Evolutionary conservation across 768 basidiomycete genomes (phyloP).

Genomic region (Leccinum variicolor): DNA sequence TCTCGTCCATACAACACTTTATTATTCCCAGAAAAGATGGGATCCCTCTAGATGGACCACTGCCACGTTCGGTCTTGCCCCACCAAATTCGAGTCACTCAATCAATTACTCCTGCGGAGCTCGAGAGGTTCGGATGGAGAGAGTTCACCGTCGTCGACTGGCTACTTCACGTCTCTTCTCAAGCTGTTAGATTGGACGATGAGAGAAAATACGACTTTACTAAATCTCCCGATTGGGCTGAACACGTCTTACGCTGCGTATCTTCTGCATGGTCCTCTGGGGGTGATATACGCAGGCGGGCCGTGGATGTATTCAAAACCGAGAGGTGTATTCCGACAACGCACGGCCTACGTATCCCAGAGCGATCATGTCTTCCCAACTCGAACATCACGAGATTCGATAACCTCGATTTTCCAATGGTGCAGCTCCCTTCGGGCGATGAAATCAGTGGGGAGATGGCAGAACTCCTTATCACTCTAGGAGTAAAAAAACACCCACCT

Average conservation of each 20-base stretch:
- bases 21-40: constrained; percentile 46
- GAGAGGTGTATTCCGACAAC: background rate
- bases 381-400: background rate
- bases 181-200: constrained; percentile 35
- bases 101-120: constrained; percentile 45
- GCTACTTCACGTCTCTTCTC: constrained; percentile 57
- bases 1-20: constrained; percentile 63
- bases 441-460: background rate
- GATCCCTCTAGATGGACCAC: constrained; percentile 70
- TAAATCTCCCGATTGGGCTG: constrained; percentile 67
- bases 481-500: background rate
- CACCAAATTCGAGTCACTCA: constrained; percentile 57
- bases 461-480: background rate
- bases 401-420: background rate
- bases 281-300: background rate
- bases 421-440: background rate
- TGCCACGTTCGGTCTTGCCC: constrained; percentile 66
- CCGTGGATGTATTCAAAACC: background rate
- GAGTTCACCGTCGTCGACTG: constrained; percentile 73
- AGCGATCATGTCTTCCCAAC: background rate
- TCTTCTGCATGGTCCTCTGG: constrained; percentile 37
- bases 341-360: background rate
- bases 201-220: constrained; percentile 56
- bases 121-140: constrained; percentile 67
- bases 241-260: constrained; percentile 62